Percentiles rank a stretch among this genome's conserved stretches.
phyloP scores from a whole-genome alignment of 495 filamentous ascomycete species.

The Aspergillus kassunensis region DNA sequence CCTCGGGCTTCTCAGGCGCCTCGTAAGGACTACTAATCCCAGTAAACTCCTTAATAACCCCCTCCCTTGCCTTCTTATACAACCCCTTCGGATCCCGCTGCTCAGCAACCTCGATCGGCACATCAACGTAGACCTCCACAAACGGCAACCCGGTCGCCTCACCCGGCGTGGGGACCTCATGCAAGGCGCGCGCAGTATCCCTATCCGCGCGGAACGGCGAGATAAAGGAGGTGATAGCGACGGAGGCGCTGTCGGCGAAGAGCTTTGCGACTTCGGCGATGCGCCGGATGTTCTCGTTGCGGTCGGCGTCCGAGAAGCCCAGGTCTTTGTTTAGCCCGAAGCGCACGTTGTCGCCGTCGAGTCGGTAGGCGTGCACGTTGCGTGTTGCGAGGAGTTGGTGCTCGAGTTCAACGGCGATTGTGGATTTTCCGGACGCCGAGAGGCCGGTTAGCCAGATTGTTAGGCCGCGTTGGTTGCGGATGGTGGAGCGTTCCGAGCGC shows the following conservation, averaged over 20 bases:
- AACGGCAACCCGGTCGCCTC: slow-evolving; percentile 67
- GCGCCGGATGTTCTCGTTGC: slow-evolving; percentile 94
- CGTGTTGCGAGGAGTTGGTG: slow-evolving; percentile 80
- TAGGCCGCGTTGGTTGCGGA: slow-evolving; percentile 81
- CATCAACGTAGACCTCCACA: slow-evolving; percentile 88
- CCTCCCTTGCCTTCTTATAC: slow-evolving; percentile 92
- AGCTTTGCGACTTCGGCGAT: slow-evolving; percentile 96
- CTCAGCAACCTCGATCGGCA: slow-evolving; percentile 88
- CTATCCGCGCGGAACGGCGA: slow-evolving; percentile 88
- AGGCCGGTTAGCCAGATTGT: slow-evolving; percentile 98
- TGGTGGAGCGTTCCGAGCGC: slow-evolving; percentile 71
- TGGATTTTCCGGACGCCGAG: slow-evolving; percentile 93
- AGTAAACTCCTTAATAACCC: slow-evolving; percentile 95
- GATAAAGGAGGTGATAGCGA: slow-evolving; percentile 95
- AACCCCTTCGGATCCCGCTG: slow-evolving; percentile 92
- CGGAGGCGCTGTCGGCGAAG: slow-evolving; percentile 82
- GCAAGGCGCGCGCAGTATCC: slow-evolving; percentile 72
- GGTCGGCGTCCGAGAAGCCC: slow-evolving; percentile 86
- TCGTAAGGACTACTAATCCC: slow-evolving; percentile 92
- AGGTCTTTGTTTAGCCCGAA: slow-evolving; percentile 98
- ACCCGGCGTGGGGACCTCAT: slow-evolving; percentile 51
- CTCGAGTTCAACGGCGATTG: slow-evolving; percentile 91
- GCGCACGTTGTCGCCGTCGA: slow-evolving; percentile 97
- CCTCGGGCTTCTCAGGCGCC: slow-evolving; percentile 79
- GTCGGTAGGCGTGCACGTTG: slow-evolving; percentile 78